phyloP scores from a whole-genome alignment of 495 filamentous ascomycete genomes.

The Lophiotrema nucula region DNA sequence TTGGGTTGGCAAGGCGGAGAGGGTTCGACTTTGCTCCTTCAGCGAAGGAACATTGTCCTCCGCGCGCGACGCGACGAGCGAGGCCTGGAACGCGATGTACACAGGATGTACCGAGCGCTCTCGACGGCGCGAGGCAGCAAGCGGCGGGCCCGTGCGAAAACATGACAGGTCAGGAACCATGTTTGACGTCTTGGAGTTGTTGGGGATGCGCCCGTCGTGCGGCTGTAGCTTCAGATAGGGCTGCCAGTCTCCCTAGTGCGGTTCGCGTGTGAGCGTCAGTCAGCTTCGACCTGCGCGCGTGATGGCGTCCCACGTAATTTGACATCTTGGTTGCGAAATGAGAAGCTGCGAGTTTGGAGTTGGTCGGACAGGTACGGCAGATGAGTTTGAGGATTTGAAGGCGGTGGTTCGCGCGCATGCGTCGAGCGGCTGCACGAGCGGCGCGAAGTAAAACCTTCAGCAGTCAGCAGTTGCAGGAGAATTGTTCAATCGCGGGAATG shows the following conservation, averaged over 20 bases:
- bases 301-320: background rate
- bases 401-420: no score
- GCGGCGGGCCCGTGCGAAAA: background rate
- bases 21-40: background rate
- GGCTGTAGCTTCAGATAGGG: no score
- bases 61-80: no score
- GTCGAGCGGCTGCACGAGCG: background rate
- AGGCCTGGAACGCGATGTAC: constrained; percentile 6
- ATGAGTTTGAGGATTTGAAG: constrained; percentile 7
- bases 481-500: background rate
- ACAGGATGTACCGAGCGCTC: background rate
- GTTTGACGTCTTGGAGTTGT: background rate
- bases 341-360: no score
- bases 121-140: background rate
- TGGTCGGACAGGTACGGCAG: background rate
- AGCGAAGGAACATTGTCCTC: constrained; percentile 7
- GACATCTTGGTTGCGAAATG: background rate
- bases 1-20: no score
- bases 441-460: background rate
- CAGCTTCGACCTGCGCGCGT: background rate
- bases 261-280: background rate
- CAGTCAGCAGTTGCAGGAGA: no score
- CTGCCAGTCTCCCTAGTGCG: no score
- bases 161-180: background rate
- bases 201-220: background rate